Base-by-base conservation (phyloP, 2,329 filamentous ascomycete genomes). In the Chaetothyriales sp. region DNA sequence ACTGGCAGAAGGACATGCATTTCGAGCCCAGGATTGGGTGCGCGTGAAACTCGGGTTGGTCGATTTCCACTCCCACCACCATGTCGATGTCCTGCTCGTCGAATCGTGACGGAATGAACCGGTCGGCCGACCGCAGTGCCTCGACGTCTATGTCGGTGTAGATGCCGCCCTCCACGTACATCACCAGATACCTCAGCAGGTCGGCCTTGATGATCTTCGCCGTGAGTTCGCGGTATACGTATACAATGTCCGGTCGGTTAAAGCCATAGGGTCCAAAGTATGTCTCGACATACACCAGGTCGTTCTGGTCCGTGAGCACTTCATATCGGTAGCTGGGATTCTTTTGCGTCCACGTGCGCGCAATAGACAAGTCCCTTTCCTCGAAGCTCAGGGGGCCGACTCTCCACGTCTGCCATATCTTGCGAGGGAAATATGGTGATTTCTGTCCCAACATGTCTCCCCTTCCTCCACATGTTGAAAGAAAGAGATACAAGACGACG, bases 401-500 rank as follows among this genome's bases (percentile, higher is more conserved):
- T 64, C 86, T 87, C 83, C 83, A 87, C 0, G 80, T 83, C 66
- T 87, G 83, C 83, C 83, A 87, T 58, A 87, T 83, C 66, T 86
- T 87, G 51, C 74, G 73, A 5, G 75, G 83, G 60, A 81, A 86
- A n/a, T 40, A 28, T 18, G 51, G 51, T 4, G 51, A 52, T 9
- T n/a, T 48, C 37, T 37, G 54, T 48, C 18, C 52, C 43, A n/a
- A 49, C 49, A 18, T 46, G 40, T 19, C 58, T 57, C 58, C 64
- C 59, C 58, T 63, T 48, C 61, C 64, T 25, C 51, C 64, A 54
- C 47, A 56, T 51, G 48, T 72, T 49, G 74, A 66, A 47, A 77
- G 59, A 54, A 77, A 64, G 43, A 77, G 57, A 43, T 77, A 54
- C 18, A 76, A 51, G 45, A 71, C 61, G 6, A 77, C 57, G 52